phyloP scores from a whole-genome alignment of 2,329 filamentous ascomycete species.

The Didymella pinodella region DNA sequence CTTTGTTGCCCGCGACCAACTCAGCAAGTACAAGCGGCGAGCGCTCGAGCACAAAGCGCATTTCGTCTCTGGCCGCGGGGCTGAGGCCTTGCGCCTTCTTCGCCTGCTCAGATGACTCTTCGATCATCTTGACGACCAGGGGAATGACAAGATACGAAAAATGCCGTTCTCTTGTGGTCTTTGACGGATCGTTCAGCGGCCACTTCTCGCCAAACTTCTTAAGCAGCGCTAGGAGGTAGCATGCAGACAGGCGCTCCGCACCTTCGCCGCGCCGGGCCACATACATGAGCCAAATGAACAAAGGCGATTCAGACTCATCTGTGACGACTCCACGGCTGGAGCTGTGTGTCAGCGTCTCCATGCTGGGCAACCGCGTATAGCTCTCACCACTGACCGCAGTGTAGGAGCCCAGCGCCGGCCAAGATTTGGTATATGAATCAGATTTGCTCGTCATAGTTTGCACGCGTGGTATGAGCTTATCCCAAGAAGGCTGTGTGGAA shows the following conservation, averaged over 20 bases:
- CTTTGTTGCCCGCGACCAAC: conserved; percentile 78
- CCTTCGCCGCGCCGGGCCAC: conserved; percentile 54
- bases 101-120: conserved; percentile 43
- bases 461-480: conserved; percentile 50
- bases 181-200: conserved; percentile 48
- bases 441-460: conserved; percentile 51
- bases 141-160: conserved; percentile 57
- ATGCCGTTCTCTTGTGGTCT: conserved; percentile 52
- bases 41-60: conserved; percentile 53
- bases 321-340: conserved; percentile 43
- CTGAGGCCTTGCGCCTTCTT: conserved; percentile 40
- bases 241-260: conserved; percentile 52
- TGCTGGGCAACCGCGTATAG: conserved; percentile 43
- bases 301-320: conserved; percentile 56
- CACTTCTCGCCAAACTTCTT: conserved; percentile 50
- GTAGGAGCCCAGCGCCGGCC: conserved; percentile 53
- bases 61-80: conserved; percentile 57
- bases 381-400: conserved; percentile 37
- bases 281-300: conserved; percentile 59
- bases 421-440: conserved; percentile 53
- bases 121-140: conserved; percentile 58
- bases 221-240: conserved; percentile 50
- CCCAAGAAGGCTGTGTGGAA: conserved; percentile 38
- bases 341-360: conserved; percentile 41
- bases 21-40: conserved; percentile 79